Evolutionary conservation across 2,329 filamentous ascomycete genomes (phyloP).

Genomic region (Xylaria sp.): DNA sequence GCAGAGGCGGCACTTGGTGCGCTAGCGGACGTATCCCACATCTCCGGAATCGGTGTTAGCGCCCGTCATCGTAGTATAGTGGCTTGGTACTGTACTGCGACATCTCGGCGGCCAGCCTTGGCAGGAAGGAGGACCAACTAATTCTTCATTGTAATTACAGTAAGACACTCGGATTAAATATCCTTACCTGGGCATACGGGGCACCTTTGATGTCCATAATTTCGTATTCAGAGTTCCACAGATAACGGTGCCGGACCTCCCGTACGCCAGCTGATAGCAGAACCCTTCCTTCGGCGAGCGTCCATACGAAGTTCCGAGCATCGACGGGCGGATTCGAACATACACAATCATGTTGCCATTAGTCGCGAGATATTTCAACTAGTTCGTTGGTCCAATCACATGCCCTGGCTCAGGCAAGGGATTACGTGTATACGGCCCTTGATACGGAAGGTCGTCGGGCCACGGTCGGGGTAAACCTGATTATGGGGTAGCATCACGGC

Average conservation of each 20-base stretch:
- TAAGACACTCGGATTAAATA: not conserved
- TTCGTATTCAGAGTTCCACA: not conserved
- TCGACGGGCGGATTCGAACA: slow-evolving; percentile 3
- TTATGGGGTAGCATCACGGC: slow-evolving; percentile 32
- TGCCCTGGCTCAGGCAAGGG: slow-evolving; percentile 7
- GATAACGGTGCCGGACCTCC: not conserved
- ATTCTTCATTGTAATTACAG: not conserved
- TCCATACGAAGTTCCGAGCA: slow-evolving; percentile 1
- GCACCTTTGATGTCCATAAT: not conserved
- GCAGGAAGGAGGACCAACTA: not conserved
- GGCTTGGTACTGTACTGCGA: slow-evolving; percentile 33
- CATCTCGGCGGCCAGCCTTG: slow-evolving; percentile 24
- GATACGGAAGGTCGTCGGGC: slow-evolving; percentile 30
- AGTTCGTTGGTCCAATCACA: slow-evolving; percentile 23
- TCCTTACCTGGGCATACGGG: too few species aligned
- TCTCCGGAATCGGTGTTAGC: slow-evolving; percentile 15
- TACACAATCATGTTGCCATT: slow-evolving; percentile 34
- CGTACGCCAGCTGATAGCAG: slow-evolving; percentile 5
- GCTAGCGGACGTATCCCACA: slow-evolving; percentile 18
- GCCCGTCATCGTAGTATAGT: slow-evolving; percentile 16
- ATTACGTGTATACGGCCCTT: slow-evolving; percentile 25
- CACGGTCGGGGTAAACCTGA: slow-evolving; percentile 24
- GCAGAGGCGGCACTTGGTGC: slow-evolving; percentile 27
- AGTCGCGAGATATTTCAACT: slow-evolving; percentile 26
- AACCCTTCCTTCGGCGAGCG: slow-evolving; percentile 3